Percentiles rank a stretch among this genome's conserved stretches.
These are phyloP conservation scores for Monosporascus ibericus DNA, from an alignment of 2,329 filamentous ascomycete species.

Conservation along the genomic window DNA sequence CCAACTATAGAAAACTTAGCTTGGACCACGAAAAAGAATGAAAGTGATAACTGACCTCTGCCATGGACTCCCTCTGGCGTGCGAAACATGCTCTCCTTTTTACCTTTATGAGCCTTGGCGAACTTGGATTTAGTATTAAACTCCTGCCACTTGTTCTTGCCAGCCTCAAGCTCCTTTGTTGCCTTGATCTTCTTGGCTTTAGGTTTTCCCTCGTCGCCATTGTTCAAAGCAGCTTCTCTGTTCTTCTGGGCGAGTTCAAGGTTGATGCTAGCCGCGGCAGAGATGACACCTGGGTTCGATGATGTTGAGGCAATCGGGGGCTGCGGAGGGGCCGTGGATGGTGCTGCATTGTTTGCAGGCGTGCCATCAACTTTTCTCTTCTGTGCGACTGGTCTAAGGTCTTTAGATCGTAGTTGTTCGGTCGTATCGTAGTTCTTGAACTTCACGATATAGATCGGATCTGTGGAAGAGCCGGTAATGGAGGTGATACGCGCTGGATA, in stretches of 20 bases:
- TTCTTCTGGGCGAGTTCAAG: slow-evolving; percentile 41
- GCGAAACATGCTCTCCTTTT: slow-evolving; percentile 96
- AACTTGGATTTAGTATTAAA: slow-evolving; percentile 76
- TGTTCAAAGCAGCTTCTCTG: slow-evolving; percentile 55
- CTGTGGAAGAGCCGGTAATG: slow-evolving; percentile 85
- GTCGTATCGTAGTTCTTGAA: slow-evolving; percentile 88
- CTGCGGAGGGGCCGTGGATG: slow-evolving; percentile 28
- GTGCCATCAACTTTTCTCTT: slow-evolving; percentile 84
- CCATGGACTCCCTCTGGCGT: slow-evolving; percentile 82
- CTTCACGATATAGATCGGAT: slow-evolving; percentile 88
- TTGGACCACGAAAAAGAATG: background rate
- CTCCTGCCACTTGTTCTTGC: slow-evolving; percentile 92
- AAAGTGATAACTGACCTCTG: slow-evolving; percentile 57
- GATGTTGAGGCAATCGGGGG: slow-evolving; percentile 26
- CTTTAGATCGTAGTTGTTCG: slow-evolving; percentile 74
- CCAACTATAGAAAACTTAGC: slow-evolving; percentile 59
- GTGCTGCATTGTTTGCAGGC: slow-evolving; percentile 41
- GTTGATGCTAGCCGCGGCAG: slow-evolving; percentile 52
- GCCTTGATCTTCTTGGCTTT: slow-evolving; percentile 88
- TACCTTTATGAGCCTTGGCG: slow-evolving; percentile 50
- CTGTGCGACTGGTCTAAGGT: slow-evolving; percentile 73
- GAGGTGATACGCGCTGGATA: slow-evolving; percentile 91
- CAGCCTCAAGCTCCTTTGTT: slow-evolving; percentile 82
- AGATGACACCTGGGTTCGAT: slow-evolving; percentile 43
- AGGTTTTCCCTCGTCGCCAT: slow-evolving; percentile 65